A percentile compares a stretch with the other conserved stretches of the same genome.
phyloP scores from a whole-genome alignment of 2,329 filamentous ascomycete genomes.

The Clonostachys byssicola region DNA sequence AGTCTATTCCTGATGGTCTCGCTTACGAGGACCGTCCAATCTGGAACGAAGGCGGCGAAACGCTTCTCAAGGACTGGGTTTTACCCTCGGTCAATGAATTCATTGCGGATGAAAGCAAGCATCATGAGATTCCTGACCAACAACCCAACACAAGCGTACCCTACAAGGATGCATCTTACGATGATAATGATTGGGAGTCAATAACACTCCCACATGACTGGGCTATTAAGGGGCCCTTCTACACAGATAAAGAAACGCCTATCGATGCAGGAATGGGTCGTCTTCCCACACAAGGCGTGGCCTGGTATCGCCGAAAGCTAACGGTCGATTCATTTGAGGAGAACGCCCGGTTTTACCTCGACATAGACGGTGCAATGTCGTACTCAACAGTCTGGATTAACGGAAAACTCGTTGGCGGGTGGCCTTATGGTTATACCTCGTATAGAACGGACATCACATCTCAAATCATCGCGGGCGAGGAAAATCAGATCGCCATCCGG shows the following conservation, averaged over 20 bases:
- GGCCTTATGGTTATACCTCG: slow-evolving; percentile 46
- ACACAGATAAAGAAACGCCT: slow-evolving; percentile 15
- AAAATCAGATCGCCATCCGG: slow-evolving; percentile 42
- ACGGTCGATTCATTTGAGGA: slow-evolving; percentile 18
- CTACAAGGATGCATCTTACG: slow-evolving; percentile 23
- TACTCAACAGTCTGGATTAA: slow-evolving; percentile 49
- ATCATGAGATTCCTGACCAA: slow-evolving; percentile 21
- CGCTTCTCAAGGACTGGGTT: slow-evolving; percentile 32
- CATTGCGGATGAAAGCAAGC: slow-evolving; percentile 18
- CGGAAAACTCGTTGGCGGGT: slow-evolving; percentile 41
- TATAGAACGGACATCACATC: slow-evolving; percentile 45
- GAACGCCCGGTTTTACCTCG: slow-evolving; percentile 35
- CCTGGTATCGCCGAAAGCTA: slow-evolving; percentile 44
- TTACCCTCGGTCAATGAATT: slow-evolving; percentile 33
- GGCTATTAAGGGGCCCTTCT: slow-evolving; percentile 42
- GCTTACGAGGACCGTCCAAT: slow-evolving; percentile 11
- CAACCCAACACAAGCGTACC: slow-evolving; percentile 15
- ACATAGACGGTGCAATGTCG: slow-evolving; percentile 48
- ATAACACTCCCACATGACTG: slow-evolving; percentile 43
- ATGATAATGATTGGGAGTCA: slow-evolving; percentile 33
- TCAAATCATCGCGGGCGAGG: slow-evolving; percentile 22
- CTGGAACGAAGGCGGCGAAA: too few relatives aligned
- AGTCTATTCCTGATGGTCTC: slow-evolving; percentile 26
- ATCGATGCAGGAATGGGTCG: slow-evolving; percentile 32
- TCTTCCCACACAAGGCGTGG: slow-evolving; percentile 45